Evolutionary conservation across 768 basidiomycete species (phyloP), one percentile per base, ranked within the genome.

Genomic region (Tulasnella sp.): DNA sequence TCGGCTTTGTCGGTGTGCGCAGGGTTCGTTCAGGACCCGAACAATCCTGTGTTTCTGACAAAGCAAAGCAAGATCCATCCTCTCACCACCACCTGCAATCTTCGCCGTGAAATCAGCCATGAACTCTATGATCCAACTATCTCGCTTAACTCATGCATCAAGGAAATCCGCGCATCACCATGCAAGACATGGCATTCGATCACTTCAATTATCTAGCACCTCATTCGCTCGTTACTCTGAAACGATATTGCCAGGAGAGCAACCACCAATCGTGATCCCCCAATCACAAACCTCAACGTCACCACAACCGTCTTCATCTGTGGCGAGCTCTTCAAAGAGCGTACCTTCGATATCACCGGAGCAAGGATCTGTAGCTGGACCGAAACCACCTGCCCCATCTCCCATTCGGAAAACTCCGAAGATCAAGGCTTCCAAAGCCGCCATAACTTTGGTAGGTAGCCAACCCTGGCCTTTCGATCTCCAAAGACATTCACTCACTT

Each of bases 351-450:
- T 55, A 26, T 29, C 23, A 29, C 56, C 56, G 42, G 29, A 17
- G 17, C 26, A 50, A 23, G 24, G 48, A n/a, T 49, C 56, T 19
- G 56, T 58, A 32, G 56, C 56, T 15, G 56, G 56, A 27, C 56
- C 56, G 7, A 45, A 23, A 27, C 56, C 56, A 24, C 56, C 56
- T 15, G 21, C 86, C 10, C 86, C 87, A 0, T 85, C 84, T 3
- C 80, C 81, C 1, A 86, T 87, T 2, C 86, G 86, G 4, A 81
- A 84, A 30, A 72, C 73, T 9, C 88, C 88, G 17, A 84, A 79
- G 61, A 76, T 89, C 61, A 77, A 81, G 53, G 75, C 89, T 0
- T 78, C 80, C 56, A 91, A 89, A 70, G 88, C 88, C 3, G 87
- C 88, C 2, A 72, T 93, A 50, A 74, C 81, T 8, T 80, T 93